These are phyloP conservation scores for Russula olivacea DNA, from an alignment of 768 basidiomycete genomes.

Conservation along the genomic window DNA sequence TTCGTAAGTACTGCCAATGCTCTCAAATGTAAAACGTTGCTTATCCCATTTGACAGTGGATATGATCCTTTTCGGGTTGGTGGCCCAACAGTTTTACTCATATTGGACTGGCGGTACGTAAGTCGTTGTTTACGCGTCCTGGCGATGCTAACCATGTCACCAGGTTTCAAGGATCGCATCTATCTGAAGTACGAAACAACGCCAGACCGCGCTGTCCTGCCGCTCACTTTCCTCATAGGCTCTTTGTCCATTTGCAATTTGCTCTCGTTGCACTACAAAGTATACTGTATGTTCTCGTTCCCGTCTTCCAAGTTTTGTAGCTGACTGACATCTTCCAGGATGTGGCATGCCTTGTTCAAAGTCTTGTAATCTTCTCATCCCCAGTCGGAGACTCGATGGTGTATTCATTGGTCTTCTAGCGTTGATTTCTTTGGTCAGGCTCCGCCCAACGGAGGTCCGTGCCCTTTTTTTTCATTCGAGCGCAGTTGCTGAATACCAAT, in stretches of 20 bases:
- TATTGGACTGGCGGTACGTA: neutral
- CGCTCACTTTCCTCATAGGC: neutral
- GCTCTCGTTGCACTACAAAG: neutral
- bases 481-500: neutral
- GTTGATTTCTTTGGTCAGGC: neutral
- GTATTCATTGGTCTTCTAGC: neutral
- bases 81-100: neutral
- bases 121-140: neutral
- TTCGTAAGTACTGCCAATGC: neutral
- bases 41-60: neutral
- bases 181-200: neutral
- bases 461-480: neutral
- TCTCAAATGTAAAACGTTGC: too few species aligned
- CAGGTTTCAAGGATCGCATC: neutral
- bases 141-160: neutral
- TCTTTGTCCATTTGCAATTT: slow-evolving; percentile 1
- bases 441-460: neutral
- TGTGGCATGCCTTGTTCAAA: neutral
- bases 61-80: neutral
- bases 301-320: too few species aligned
- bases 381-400: neutral
- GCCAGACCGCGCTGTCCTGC: neutral
- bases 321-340: neutral
- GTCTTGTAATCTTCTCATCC: neutral
- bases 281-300: neutral